A percentile compares a stretch with the other conserved stretches of the same genome.
phyloP scores from a whole-genome alignment of 192 early-diverging fungal genomes.

The Radiomyces spectabilis region DNA sequence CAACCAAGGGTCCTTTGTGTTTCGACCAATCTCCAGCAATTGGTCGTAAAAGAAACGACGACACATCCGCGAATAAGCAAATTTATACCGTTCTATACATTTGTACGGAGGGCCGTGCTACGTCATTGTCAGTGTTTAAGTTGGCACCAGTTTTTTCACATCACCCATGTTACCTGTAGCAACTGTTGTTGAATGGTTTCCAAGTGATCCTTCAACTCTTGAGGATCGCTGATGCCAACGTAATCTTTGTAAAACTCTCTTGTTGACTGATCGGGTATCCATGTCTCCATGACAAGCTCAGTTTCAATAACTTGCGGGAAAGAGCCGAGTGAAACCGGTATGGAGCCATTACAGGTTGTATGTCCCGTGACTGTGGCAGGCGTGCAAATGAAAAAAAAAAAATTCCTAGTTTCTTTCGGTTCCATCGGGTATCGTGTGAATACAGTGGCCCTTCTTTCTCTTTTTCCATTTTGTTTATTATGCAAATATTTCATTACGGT shows the following conservation, averaged over 20 bases:
- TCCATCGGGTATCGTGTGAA: too few species aligned
- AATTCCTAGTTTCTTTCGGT: too few species aligned
- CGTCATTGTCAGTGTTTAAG: not conserved
- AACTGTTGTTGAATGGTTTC: not conserved
- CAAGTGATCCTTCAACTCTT: slow-evolving; percentile 4
- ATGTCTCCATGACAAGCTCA: not conserved
- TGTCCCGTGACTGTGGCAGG: too few species aligned
- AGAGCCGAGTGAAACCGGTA: too few species aligned
- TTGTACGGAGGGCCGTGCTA: slow-evolving; percentile 1
- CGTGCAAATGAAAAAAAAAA: too few species aligned
- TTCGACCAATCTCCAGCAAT: slow-evolving; percentile 3
- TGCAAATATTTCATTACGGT: too few species aligned
- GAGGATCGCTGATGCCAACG: not conserved
- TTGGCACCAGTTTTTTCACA: not conserved
- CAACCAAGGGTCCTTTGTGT: slow-evolving; percentile 2
- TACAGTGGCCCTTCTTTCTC: too few species aligned
- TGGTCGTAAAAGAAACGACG: slow-evolving; percentile 10
- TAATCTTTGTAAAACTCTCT: slow-evolving; percentile 3
- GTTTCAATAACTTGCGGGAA: too few species aligned
- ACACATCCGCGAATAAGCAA: slow-evolving; percentile 10
- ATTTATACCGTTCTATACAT: slow-evolving; percentile 9
- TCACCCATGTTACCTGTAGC: slow-evolving; percentile 2
- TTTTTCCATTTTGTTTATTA: too few species aligned
- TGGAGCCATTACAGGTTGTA: too few species aligned
- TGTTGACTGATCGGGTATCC: not conserved